phyloP scores from a whole-genome alignment of 805 yeast species.

The Hyphopichia homilentoma region DNA sequence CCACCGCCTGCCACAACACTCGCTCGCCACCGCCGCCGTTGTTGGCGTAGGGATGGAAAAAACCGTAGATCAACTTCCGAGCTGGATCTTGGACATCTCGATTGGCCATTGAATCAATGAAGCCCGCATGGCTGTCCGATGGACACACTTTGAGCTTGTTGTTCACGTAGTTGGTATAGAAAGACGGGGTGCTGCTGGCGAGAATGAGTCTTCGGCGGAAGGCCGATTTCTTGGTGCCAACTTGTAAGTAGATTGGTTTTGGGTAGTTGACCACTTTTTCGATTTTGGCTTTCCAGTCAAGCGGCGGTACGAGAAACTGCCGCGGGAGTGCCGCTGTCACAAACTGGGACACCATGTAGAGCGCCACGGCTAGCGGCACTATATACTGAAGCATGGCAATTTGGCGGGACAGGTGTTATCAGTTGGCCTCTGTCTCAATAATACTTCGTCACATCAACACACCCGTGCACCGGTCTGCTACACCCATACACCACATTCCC shows the following conservation, averaged over 20 bases:
- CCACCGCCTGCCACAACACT: conserved; percentile 92
- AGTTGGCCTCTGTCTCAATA: too few relatives aligned
- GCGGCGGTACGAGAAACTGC: conserved; percentile 35
- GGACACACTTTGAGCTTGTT: conserved; percentile 33
- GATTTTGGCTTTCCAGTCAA: conserved; percentile 35
- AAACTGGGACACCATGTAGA: conserved; percentile 14
- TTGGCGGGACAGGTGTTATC: too few relatives aligned
- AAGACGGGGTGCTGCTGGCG: conserved; percentile 34
- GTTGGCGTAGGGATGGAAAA: conserved; percentile 92
- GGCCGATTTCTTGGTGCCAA: conserved; percentile 35
- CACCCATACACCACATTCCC: too few relatives aligned
- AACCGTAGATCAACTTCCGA: conserved; percentile 62
- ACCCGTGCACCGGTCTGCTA: too few relatives aligned
- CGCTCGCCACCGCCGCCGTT: conserved; percentile 99
- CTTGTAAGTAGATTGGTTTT: conserved; percentile 32
- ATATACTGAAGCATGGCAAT: conserved; percentile 1
- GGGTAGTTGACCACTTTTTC: conserved; percentile 26
- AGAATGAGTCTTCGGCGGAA: conserved; percentile 33
- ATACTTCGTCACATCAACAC: too few relatives aligned
- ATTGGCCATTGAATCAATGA: conserved; percentile 23
- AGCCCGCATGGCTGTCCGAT: conserved; percentile 23
- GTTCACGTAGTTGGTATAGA: conserved; percentile 34
- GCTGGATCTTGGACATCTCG: conserved; percentile 32
- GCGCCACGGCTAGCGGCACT: not conserved
- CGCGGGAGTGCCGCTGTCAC: conserved; percentile 26